Percentiles rank a stretch among this genome's conserved stretches.
Evolutionary conservation across 345 rosid genomes (phyloP).

Genomic region (Cardiospermum halicacabum): DNA sequence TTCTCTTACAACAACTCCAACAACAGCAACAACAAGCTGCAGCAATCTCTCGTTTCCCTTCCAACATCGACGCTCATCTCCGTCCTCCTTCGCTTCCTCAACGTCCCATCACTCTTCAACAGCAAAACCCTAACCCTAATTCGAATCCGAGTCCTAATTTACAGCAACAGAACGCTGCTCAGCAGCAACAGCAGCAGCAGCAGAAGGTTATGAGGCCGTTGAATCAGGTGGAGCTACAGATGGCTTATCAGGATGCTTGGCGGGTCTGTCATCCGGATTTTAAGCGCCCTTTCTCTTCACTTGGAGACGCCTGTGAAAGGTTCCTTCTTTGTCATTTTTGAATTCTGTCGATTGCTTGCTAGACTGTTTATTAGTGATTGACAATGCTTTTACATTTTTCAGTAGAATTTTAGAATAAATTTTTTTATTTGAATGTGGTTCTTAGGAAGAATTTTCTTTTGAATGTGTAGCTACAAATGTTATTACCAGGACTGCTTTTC

Average conservation of each 20-base stretch:
- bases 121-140: slow-evolving; percentile 33
- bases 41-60: slow-evolving; percentile 88
- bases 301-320: slow-evolving; percentile 97
- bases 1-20: slow-evolving; percentile 54
- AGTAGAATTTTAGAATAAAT: too few relatives aligned
- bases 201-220: slow-evolving; percentile 59
- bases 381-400: too few relatives aligned
- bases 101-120: slow-evolving; percentile 36
- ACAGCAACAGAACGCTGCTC: slow-evolving; percentile 28
- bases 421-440: too few relatives aligned
- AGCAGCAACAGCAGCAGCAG: slow-evolving; percentile 40
- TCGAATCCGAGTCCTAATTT: slow-evolving; percentile 32
- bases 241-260: slow-evolving; percentile 96
- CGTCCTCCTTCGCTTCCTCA: slow-evolving; percentile 48
- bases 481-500: too few relatives aligned
- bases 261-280: slow-evolving; percentile 86
- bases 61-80: slow-evolving; percentile 83
- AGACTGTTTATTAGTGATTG: too few relatives aligned
- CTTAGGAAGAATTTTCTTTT: too few relatives aligned
- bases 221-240: slow-evolving; percentile 75
- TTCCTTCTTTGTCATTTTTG: slow-evolving; percentile 9
- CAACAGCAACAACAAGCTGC: slow-evolving; percentile 47
- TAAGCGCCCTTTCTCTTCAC: slow-evolving; percentile 78
- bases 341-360: background rate
- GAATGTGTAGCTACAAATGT: too few relatives aligned